Conservation (phyloP, 371 early-diverging fungal species). For the Mucor sp. region DNA sequence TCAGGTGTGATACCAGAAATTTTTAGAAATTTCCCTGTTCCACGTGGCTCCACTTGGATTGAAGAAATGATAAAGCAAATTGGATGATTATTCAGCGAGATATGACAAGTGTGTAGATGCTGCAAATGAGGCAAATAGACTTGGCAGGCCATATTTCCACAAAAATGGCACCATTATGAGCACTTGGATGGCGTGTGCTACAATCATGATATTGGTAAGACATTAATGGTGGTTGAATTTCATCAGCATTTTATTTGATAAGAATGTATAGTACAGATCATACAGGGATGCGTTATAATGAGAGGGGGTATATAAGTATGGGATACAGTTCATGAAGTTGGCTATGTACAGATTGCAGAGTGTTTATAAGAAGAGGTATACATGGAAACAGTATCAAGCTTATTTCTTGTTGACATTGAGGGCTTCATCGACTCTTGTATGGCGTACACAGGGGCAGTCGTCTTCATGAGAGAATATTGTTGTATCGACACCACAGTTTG, state of each 20-base stretch:
- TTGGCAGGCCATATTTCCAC: too few relatives aligned
- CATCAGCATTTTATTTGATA: too few relatives aligned
- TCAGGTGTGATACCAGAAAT: background rate
- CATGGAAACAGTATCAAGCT: background rate
- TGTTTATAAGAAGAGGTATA: background rate
- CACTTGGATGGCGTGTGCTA: too few relatives aligned
- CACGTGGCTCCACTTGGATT: background rate
- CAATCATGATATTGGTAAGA: too few relatives aligned
- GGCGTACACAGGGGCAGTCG: conserved; percentile 20
- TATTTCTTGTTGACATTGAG: background rate
- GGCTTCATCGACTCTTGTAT: background rate
- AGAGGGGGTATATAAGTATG: too few relatives aligned
- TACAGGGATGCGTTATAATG: too few relatives aligned
- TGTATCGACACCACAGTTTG: conserved; percentile 28
- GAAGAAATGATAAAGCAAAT: background rate
- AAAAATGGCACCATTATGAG: too few relatives aligned
- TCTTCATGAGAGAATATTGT: conserved; percentile 28
- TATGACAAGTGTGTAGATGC: too few relatives aligned
- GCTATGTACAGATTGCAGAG: background rate
- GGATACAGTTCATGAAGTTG: background rate
- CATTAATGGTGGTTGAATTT: too few relatives aligned
- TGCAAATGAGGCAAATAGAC: too few relatives aligned
- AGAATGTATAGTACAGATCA: too few relatives aligned
- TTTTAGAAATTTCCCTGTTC: background rate
- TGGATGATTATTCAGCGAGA: too few relatives aligned